Conservation (phyloP, 2,329 filamentous ascomycete species). For the Arthrobotrys conoides region DNA sequence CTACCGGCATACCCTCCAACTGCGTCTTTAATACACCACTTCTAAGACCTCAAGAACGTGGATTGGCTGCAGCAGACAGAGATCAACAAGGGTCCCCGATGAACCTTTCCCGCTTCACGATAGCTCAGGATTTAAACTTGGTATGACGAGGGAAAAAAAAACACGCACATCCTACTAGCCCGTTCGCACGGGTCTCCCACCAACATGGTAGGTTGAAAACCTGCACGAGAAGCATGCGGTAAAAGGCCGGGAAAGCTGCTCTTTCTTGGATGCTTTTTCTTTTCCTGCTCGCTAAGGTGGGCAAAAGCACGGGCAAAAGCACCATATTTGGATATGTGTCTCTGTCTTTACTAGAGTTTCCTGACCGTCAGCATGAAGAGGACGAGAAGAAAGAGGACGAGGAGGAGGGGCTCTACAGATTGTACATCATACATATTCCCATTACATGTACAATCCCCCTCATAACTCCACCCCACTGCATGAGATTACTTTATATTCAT, state of each 20-base stretch:
- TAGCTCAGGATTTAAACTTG: slow-evolving; percentile 61
- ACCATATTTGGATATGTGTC: slow-evolving; percentile 33
- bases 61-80: slow-evolving; percentile 58
- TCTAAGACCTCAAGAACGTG: slow-evolving; percentile 56
- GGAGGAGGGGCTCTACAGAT: slow-evolving; percentile 52
- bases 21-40: slow-evolving; percentile 54
- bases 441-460: slow-evolving; percentile 48
- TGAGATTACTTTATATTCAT: slow-evolving; percentile 44
- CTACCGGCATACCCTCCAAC: slow-evolving; percentile 44
- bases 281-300: slow-evolving; percentile 42
- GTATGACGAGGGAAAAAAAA: slow-evolving; percentile 60
- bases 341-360: slow-evolving; percentile 43
- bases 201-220: slow-evolving; percentile 57
- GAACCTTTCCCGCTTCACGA: slow-evolving; percentile 60
- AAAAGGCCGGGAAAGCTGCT: slow-evolving; percentile 44
- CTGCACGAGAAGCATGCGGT: slow-evolving; percentile 38
- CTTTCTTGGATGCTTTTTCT: slow-evolving; percentile 35
- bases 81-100: slow-evolving; percentile 61
- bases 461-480: slow-evolving; percentile 54
- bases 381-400: too few species aligned
- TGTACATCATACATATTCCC: slow-evolving; percentile 38
- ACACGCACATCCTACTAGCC: slow-evolving; percentile 50
- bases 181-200: slow-evolving; percentile 61
- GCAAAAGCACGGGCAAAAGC: slow-evolving; percentile 51
- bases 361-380: neutral